These are phyloP conservation scores for Colletotrichum sp. DNA, from an alignment of 2,329 filamentous ascomycete genomes.

Conservation along the genomic window DNA sequence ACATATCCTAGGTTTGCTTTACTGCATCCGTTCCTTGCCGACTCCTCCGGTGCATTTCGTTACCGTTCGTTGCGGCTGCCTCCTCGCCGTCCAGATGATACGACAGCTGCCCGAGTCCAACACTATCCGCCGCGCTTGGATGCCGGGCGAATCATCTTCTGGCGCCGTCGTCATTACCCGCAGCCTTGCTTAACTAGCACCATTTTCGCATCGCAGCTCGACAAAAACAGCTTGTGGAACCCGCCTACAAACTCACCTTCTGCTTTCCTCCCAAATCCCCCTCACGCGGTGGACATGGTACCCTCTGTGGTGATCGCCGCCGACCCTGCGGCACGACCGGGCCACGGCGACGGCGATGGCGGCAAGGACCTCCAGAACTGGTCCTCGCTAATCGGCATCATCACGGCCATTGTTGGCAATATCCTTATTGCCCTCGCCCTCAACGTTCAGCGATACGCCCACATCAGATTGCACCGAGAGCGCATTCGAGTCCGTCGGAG, in stretches of 20 bases:
- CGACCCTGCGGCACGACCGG: slow-evolving; percentile 12
- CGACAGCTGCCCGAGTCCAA: slow-evolving; percentile 4
- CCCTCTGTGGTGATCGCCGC: slow-evolving; percentile 7
- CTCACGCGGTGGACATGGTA: slow-evolving; percentile 9
- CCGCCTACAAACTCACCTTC: neutral
- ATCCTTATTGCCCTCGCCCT: slow-evolving; percentile 93
- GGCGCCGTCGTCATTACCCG: slow-evolving; percentile 8
- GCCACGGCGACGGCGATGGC: slow-evolving; percentile 35
- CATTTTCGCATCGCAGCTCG: neutral
- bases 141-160: slow-evolving; percentile 2
- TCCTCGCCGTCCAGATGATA: slow-evolving; percentile 19
- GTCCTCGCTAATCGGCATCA: slow-evolving; percentile 94
- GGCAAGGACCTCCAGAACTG: slow-evolving; percentile 68
- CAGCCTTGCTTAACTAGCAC: slow-evolving; percentile 13
- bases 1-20: neutral
- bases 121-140: slow-evolving; percentile 15
- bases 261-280: neutral
- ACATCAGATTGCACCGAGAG: slow-evolving; percentile 81
- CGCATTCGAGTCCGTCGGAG: slow-evolving; percentile 62
- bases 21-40: neutral
- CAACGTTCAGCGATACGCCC: slow-evolving; percentile 95
- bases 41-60: neutral
- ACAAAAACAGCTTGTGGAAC: neutral
- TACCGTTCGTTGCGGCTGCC: neutral
- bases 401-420: slow-evolving; percentile 92